Evolutionary conservation across 2,329 filamentous ascomycete genomes (phyloP), one percentile per base, ranked within the genome.

Genomic region (Colletotrichum sidae): DNA sequence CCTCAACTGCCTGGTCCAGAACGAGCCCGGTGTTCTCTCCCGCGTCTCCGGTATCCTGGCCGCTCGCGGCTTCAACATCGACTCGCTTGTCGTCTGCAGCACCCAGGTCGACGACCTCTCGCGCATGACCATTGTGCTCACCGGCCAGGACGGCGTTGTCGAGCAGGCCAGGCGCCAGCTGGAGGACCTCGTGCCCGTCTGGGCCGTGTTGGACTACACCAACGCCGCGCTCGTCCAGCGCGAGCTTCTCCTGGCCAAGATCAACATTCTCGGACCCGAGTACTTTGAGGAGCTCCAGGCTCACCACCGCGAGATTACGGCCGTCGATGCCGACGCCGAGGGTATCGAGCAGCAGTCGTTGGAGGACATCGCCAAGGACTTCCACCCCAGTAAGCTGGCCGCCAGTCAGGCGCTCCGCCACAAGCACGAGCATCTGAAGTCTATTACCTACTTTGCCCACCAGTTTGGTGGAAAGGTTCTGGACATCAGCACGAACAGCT

Each of bases 401-500:
- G 87, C 90, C 60, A 96, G 92, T 73, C 90, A 99, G 82, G 96
- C 95, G 13, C 83, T 99, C 74, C 88, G 96, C 75, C 92, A 97
- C 80, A 99, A 99, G 85, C 94, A 98, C 78, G 93, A 98, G 83
- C 96, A 99, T 84, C 81, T 99, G 72, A 93, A 95, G 83, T 94
- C 92, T 62, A 97, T 99, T 74, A 99, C 96, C 61, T 96, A 97
- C 80, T 89, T 99, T 76, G 91, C 95, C 15, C 96, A 99, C 82
- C 96, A 99, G 75, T 99, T 99, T 74, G 94, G 94, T 62, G 96
- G 96, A 69, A 99, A 99, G 83, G 92, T 99, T 34, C 80, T 99
- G 72, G 96, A 99, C 79, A 98, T 99, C 73, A 97, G 94, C 84
- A 97, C 93, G 57, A 97, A 93, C 81, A 98, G 96, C 82, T 98